These are phyloP conservation scores for Zygosaccharomyces bailii DNA, from an alignment of 805 yeast genomes.

Conservation along the genomic window DNA sequence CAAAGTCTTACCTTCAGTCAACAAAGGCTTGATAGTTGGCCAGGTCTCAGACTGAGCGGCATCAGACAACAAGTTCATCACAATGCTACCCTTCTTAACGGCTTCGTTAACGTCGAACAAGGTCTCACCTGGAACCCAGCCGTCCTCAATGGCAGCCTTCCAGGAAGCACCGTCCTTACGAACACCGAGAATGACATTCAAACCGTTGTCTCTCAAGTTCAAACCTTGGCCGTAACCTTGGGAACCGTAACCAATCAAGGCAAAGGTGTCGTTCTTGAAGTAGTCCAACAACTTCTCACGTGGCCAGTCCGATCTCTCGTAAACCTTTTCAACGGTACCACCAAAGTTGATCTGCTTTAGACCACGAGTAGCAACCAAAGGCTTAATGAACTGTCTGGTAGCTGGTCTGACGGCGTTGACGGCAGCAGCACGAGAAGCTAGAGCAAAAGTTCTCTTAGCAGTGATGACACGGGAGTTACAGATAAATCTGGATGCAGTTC, in stretches of 20 bases:
- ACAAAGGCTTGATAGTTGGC: constrained; percentile 78
- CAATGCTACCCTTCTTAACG: constrained; percentile 81
- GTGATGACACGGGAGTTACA: constrained; percentile 43
- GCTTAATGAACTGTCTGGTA: constrained; percentile 44
- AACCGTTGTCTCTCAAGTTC: constrained; percentile 98
- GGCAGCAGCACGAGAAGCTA: constrained; percentile 39
- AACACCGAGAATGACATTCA: constrained; percentile 97
- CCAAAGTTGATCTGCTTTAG: constrained; percentile 94
- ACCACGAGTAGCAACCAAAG: constrained; percentile 75
- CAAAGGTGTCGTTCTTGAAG: constrained; percentile 97
- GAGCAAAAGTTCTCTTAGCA: constrained; percentile 65
- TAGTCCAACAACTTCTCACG: constrained; percentile 90
- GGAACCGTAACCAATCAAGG: constrained; percentile 98
- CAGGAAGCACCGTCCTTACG: constrained; percentile 98
- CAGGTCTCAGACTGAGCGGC: constrained; percentile 99
- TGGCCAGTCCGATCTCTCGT: constrained; percentile 99
- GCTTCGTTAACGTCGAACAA: constrained; percentile 95
- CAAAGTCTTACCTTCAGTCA: constrained; percentile 95
- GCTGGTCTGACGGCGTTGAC: constrained; percentile 56
- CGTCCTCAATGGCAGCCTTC: constrained; percentile 99
- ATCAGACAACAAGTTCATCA: constrained; percentile 97
- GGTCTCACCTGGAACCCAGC: constrained; percentile 99
- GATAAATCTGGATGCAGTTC: constrained; percentile 43
- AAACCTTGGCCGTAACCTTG: constrained; percentile 99
- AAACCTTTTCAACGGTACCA: constrained; percentile 91